Evolutionary conservation across 306 rosid species (phyloP).

Genomic region (Ceratonia siliqua): DNA sequence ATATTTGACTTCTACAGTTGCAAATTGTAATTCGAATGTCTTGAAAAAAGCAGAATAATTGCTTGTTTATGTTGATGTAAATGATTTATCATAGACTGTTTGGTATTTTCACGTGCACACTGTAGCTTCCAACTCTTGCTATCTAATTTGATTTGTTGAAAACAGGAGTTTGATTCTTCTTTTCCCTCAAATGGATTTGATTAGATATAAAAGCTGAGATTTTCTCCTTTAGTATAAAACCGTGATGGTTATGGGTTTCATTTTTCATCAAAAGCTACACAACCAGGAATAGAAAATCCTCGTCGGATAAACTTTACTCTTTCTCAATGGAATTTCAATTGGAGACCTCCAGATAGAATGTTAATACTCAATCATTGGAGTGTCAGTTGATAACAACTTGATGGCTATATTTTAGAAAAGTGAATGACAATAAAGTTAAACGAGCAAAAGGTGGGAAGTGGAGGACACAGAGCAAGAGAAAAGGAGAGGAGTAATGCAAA

Average conservation of each 20-base stretch:
- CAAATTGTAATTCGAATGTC: neutral
- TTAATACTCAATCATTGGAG: neutral
- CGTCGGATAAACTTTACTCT: neutral
- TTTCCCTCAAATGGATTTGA: neutral
- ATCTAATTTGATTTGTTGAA: neutral
- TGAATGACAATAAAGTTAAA: conserved; percentile 22
- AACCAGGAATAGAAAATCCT: neutral
- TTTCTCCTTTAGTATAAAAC: neutral
- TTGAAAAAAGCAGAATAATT: neutral
- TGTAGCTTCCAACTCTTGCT: neutral
- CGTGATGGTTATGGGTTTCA: neutral
- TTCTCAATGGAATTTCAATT: neutral
- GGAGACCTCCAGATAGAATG: neutral
- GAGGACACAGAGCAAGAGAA: neutral
- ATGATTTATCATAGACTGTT: neutral
- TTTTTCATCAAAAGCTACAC: neutral
- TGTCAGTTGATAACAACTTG: neutral
- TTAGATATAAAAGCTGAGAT: neutral
- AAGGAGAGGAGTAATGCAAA: neutral
- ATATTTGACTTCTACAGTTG: neutral
- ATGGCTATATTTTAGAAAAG: conserved; percentile 9
- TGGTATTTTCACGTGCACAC: neutral
- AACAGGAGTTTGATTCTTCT: neutral
- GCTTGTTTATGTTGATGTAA: neutral
- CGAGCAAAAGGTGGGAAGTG: neutral